A percentile compares a stretch with the other conserved stretches of the same genome.
Conservation (phyloP, 768 basidiomycete genomes). For the Trametes sanguinea region DNA sequence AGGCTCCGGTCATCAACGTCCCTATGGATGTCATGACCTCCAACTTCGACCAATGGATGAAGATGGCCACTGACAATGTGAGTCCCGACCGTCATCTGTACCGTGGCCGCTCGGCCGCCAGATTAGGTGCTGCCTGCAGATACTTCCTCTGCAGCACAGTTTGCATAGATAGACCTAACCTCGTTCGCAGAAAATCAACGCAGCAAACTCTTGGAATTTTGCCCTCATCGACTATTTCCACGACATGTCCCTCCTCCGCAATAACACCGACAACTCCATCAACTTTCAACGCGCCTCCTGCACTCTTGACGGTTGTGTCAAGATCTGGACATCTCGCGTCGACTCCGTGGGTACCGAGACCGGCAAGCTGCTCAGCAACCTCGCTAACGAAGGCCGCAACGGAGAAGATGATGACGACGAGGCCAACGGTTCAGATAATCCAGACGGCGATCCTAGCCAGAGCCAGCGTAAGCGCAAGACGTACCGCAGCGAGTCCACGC, state of each 20-base stretch:
- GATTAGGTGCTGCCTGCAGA: too few species aligned
- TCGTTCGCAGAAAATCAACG: constrained; percentile 89
- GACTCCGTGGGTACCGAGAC: constrained; percentile 97
- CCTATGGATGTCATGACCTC: constrained; percentile 85
- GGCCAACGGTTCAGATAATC: constrained; percentile 56
- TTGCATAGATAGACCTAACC: background rate
- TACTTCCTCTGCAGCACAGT: too few species aligned
- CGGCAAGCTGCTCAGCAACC: constrained; percentile 89
- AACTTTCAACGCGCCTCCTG: constrained; percentile 99
- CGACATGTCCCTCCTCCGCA: constrained; percentile 93
- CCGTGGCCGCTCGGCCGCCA: too few species aligned
- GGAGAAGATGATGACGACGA: constrained; percentile 64
- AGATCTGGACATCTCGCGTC: constrained; percentile 98
- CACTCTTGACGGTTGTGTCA: constrained; percentile 97
- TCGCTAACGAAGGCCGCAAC: constrained; percentile 64
- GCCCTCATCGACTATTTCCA: constrained; percentile 99
- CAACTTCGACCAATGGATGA: constrained; percentile 99
- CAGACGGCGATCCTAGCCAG: constrained; percentile 65
- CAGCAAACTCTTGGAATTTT: constrained; percentile 96
- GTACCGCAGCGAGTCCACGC: constrained; percentile 75
- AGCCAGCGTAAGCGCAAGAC: constrained; percentile 60
- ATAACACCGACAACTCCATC: constrained; percentile 92
- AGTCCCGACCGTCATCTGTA: constrained; percentile 28
- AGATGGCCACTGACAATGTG: constrained; percentile 98
- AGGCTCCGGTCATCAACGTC: constrained; percentile 58